Evolutionary conservation across 805 yeast species (phyloP).

Genomic region (Kodamaea laetipori): DNA sequence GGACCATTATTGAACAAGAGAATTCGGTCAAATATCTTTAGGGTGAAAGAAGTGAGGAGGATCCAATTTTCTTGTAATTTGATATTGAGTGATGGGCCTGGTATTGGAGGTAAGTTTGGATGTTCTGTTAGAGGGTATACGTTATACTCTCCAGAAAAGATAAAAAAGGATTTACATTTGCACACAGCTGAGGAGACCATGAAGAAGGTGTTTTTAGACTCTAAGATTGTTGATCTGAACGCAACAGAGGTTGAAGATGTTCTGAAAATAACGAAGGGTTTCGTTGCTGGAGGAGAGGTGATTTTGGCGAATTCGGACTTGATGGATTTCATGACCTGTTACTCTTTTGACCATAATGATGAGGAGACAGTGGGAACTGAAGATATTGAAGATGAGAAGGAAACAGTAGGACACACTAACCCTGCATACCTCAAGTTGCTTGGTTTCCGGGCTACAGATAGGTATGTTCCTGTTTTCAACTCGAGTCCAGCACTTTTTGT

Average conservation of each 20-base stretch:
- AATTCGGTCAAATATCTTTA: slow-evolving; percentile 51
- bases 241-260: slow-evolving; percentile 33
- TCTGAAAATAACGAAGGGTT: slow-evolving; percentile 25
- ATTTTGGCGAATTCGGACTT: slow-evolving; percentile 30
- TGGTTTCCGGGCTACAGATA: slow-evolving; percentile 59
- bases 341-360: slow-evolving; percentile 36
- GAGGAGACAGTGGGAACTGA: slow-evolving; percentile 13
- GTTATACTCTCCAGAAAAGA: slow-evolving; percentile 55
- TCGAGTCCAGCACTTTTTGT: slow-evolving; percentile 60
- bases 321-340: slow-evolving; percentile 31
- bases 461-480: slow-evolving; percentile 53
- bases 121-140: slow-evolving; percentile 75
- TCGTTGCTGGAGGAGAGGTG: slow-evolving; percentile 23
- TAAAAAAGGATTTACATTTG: slow-evolving; percentile 52
- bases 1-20: slow-evolving; percentile 25
- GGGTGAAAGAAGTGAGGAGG: slow-evolving; percentile 63
- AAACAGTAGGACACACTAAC: slow-evolving; percentile 16
- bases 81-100: slow-evolving; percentile 48
- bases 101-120: slow-evolving; percentile 40
- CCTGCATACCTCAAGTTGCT: slow-evolving; percentile 62
- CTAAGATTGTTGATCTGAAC: slow-evolving; percentile 29
- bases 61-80: slow-evolving; percentile 64
- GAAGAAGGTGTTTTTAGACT: slow-evolving; percentile 45
- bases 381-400: slow-evolving; percentile 11
- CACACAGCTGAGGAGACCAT: slow-evolving; percentile 55